These are phyloP conservation scores for Gossypium stocksii DNA, from an alignment of 345 rosid species.

Conservation along the genomic window DNA sequence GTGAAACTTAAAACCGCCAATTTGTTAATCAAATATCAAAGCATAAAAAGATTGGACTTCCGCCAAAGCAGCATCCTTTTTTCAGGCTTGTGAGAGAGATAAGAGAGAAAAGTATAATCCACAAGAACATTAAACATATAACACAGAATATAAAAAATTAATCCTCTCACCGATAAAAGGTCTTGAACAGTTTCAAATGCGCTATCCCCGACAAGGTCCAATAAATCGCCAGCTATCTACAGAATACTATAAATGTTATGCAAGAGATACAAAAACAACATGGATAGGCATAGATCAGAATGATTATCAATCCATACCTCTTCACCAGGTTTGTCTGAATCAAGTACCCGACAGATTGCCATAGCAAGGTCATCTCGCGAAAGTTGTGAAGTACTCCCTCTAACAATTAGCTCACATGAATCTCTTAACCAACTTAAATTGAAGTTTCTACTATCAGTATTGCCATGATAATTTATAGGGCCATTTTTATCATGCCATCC, in stretches of 20 bases:
- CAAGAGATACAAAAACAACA: slow-evolving; percentile 13
- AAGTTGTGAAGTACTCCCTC: slow-evolving; percentile 65
- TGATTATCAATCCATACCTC: slow-evolving; percentile 54
- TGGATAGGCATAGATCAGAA: slow-evolving; percentile 12
- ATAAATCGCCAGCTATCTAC: slow-evolving; percentile 83
- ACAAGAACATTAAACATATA: background rate
- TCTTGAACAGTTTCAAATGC: slow-evolving; percentile 94
- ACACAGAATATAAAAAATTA: background rate
- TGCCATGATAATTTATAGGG: slow-evolving; percentile 25
- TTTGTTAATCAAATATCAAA: background rate
- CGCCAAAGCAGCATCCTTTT: background rate
- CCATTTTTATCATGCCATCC: slow-evolving; percentile 44
- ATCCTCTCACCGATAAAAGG: slow-evolving; percentile 55
- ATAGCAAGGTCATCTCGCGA: slow-evolving; percentile 87
- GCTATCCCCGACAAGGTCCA: slow-evolving; percentile 92
- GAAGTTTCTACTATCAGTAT: slow-evolving; percentile 36
- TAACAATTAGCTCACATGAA: slow-evolving; percentile 63
- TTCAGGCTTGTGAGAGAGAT: background rate
- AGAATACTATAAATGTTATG: slow-evolving; percentile 14
- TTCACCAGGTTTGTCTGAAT: slow-evolving; percentile 84
- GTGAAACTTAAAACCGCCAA: background rate
- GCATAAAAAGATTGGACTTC: background rate
- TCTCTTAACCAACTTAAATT: slow-evolving; percentile 85
- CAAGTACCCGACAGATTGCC: slow-evolving; percentile 89
- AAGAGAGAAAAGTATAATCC: background rate